A percentile compares a stretch with the other conserved stretches of the same genome.
Conservation (phyloP, 169 alveolate species). For the Plasmodium gaboni region DNA sequence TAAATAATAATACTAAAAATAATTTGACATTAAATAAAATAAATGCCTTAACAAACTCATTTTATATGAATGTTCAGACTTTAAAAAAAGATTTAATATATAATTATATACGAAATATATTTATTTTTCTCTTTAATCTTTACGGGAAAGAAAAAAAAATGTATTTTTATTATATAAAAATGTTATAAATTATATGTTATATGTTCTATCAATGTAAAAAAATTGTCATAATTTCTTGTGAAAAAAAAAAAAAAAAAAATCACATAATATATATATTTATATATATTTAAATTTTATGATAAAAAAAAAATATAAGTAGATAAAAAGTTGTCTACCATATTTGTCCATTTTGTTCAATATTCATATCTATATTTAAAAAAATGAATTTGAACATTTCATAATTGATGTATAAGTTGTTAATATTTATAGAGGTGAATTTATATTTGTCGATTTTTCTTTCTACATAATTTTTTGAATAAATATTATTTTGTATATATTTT, state of each 20-base stretch:
- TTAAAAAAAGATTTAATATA: conserved; percentile 1
- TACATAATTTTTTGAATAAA: conserved; percentile 36
- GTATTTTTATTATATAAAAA: too few species aligned
- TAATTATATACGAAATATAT: too few species aligned
- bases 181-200: too few species aligned
- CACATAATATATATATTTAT: too few species aligned
- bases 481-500: conserved; percentile 23
- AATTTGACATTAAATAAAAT: conserved; percentile 65
- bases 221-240: too few species aligned
- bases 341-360: conserved; percentile 56
- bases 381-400: conserved; percentile 60
- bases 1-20: conserved; percentile 26
- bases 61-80: conserved; percentile 56
- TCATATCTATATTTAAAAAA: conserved; percentile 60
- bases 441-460: conserved; percentile 23
- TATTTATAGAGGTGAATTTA: conserved; percentile 34
- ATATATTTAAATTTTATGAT: too few species aligned
- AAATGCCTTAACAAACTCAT: conserved; percentile 69
- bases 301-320: too few species aligned
- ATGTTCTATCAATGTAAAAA: too few species aligned
- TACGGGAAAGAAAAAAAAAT: too few species aligned
- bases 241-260: too few species aligned
- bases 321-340: conserved; percentile 18
- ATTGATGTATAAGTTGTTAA: conserved; percentile 40
- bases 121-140: too few species aligned